A percentile compares a stretch with the other conserved stretches of the same genome.
Evolutionary conservation across 2,329 filamentous ascomycete species (phyloP).

Genomic region (Alternaria atra): DNA sequence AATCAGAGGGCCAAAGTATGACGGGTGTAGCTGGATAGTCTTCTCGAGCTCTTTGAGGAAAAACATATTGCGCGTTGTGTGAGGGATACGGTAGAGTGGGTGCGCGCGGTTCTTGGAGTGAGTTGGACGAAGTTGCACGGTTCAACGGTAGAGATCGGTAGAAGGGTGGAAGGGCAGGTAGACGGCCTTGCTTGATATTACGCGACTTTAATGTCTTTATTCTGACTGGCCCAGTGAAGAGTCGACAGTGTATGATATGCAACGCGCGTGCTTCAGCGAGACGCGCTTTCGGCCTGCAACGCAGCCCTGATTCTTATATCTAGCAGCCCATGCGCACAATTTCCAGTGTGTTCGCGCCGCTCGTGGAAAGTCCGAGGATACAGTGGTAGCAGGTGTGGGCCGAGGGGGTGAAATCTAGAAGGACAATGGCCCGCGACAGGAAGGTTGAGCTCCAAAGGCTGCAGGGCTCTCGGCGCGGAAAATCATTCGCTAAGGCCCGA

Average conservation of each 20-base stretch:
- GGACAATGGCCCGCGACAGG: constrained; percentile 18
- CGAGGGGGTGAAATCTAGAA: constrained; percentile 21
- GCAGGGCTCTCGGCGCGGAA: constrained; percentile 28
- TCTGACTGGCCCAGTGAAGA: constrained; percentile 27
- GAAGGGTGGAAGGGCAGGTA: constrained; percentile 10
- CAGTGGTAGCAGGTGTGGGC: constrained; percentile 20
- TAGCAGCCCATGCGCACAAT: constrained; percentile 41
- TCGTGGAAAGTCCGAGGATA: constrained; percentile 20
- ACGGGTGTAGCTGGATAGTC: constrained; percentile 92
- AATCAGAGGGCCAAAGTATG: constrained; percentile 95
- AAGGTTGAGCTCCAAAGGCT: constrained; percentile 16
- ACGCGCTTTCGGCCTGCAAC: constrained; percentile 44
- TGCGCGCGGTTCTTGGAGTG: constrained; percentile 16
- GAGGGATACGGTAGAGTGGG: constrained; percentile 14
- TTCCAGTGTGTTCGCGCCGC: constrained; percentile 25
- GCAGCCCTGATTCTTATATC: constrained; percentile 30
- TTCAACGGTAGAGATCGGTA: constrained; percentile 13
- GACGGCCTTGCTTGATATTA: constrained; percentile 28
- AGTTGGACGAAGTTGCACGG: constrained; percentile 25
- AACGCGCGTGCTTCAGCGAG: constrained; percentile 34
- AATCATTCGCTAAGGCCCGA: constrained; percentile 25
- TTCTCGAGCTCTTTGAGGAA: constrained; percentile 98
- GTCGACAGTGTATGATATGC: constrained; percentile 25
- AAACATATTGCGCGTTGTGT: constrained; percentile 73
- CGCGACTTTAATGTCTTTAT: constrained; percentile 39